phyloP scores from a whole-genome alignment of 116 monocot genomes.

The Cymodocea nodosa region DNA sequence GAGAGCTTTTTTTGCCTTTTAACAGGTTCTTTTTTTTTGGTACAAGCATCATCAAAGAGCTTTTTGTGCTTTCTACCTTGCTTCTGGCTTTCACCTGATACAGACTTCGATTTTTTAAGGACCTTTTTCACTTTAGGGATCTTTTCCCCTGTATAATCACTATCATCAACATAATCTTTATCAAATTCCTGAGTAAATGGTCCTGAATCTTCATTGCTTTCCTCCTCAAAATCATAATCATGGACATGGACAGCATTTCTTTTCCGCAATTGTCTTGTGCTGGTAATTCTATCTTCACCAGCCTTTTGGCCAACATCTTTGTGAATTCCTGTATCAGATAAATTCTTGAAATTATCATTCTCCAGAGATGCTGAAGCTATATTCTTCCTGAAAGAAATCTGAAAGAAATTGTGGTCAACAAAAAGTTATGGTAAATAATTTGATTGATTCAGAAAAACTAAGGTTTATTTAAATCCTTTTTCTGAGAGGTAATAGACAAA shows the following conservation, averaged over 20 bases:
- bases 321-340: conserved; percentile 3
- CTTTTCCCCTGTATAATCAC: conserved; percentile 12
- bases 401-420: neutral
- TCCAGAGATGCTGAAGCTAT: conserved; percentile 3
- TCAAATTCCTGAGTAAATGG: conserved; percentile 9
- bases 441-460: too few species aligned
- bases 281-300: conserved; percentile 11
- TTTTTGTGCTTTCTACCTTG: conserved; percentile 20
- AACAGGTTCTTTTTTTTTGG: conserved; percentile 12
- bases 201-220: conserved; percentile 10
- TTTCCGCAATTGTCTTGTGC: conserved; percentile 19
- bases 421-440: neutral
- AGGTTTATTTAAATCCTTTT: too few species aligned
- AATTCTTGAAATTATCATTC: conserved; percentile 10
- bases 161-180: conserved; percentile 21
- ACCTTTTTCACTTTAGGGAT: conserved; percentile 15
- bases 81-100: conserved; percentile 16
- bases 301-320: neutral
- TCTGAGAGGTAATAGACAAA: too few species aligned
- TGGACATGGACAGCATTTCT: neutral
- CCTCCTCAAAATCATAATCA: conserved; percentile 10
- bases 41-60: conserved; percentile 10
- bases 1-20: conserved; percentile 17
- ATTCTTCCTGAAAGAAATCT: neutral
- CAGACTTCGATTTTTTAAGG: conserved; percentile 12